These are phyloP conservation scores for Hypoxylon sp. DNA, from an alignment of 2,329 filamentous ascomycete species.

Conservation along the genomic window DNA sequence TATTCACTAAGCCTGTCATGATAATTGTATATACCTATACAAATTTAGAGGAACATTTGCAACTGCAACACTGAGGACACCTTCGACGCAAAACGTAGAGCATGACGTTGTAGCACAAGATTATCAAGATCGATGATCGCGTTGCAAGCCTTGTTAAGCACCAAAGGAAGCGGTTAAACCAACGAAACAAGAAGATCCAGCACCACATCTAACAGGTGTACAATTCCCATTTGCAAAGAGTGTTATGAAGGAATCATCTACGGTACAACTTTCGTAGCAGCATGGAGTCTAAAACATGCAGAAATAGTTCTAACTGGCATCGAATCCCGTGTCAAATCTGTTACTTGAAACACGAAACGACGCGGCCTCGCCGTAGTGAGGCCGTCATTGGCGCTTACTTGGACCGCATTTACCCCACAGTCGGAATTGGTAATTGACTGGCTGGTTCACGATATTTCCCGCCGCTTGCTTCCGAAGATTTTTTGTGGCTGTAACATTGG, in stretches of 20 bases:
- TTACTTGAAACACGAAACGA: constrained; percentile 29
- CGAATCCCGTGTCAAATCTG: constrained; percentile 18
- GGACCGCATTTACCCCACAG: constrained; percentile 1
- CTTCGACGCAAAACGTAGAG: background rate
- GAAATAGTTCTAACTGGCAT: background rate
- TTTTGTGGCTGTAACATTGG: background rate
- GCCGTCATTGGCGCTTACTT: constrained; percentile 25
- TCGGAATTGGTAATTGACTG: background rate
- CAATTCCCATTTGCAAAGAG: background rate
- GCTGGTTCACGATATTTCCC: constrained; percentile 11
- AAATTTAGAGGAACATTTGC: constrained; percentile 34
- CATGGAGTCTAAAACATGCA: background rate
- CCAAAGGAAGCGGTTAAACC: background rate
- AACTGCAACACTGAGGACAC: constrained; percentile 7
- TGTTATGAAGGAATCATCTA: background rate
- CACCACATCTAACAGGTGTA: background rate
- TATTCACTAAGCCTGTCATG: constrained; percentile 12
- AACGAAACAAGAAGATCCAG: background rate
- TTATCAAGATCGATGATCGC: background rate
- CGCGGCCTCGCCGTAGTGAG: constrained; percentile 22
- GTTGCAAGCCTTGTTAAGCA: background rate
- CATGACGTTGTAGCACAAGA: background rate
- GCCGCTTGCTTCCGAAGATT: constrained; percentile 2
- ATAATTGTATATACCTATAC: constrained; percentile 31
- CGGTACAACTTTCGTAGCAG: background rate